phyloP scores from a whole-genome alignment of 371 early-diverging fungal genomes.

The Gilbertella persicaria region DNA sequence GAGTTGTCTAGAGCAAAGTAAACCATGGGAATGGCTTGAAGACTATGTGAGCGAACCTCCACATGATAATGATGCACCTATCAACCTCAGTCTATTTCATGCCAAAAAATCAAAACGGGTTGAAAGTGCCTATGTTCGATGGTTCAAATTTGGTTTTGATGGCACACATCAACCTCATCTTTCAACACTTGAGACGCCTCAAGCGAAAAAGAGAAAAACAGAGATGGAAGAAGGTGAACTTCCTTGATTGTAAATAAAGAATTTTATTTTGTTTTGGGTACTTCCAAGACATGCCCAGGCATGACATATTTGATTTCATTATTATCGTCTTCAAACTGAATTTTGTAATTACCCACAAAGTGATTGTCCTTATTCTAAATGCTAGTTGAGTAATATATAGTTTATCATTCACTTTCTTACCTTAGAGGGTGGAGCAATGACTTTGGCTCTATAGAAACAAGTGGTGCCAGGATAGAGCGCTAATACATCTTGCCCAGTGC shows the following conservation, averaged over 20 bases:
- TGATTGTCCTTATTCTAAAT: slow-evolving; percentile 41
- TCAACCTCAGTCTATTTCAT: slow-evolving; percentile 40
- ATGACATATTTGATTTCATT: slow-evolving; percentile 51
- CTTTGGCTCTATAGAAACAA: slow-evolving; percentile 83
- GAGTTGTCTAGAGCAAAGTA: slow-evolving; percentile 46
- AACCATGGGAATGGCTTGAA: slow-evolving; percentile 70
- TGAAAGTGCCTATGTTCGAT: slow-evolving; percentile 42
- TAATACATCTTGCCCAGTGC: slow-evolving; percentile 68
- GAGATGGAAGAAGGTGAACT: slow-evolving; percentile 31
- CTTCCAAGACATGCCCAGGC: slow-evolving; percentile 57
- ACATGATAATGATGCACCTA: slow-evolving; percentile 52
- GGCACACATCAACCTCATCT: neutral
- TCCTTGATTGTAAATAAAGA: slow-evolving; percentile 7
- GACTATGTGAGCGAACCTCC: slow-evolving; percentile 52
- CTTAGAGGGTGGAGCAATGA: slow-evolving; percentile 71
- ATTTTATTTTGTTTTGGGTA: slow-evolving; percentile 56
- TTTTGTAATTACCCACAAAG: slow-evolving; percentile 45
- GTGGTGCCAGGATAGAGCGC: slow-evolving; percentile 87
- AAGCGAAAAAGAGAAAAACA: slow-evolving; percentile 12
- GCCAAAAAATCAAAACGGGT: slow-evolving; percentile 37
- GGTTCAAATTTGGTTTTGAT: slow-evolving; percentile 50
- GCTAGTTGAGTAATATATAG: neutral
- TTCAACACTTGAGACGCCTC: neutral
- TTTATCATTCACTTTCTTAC: no score
- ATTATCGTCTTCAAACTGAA: slow-evolving; percentile 73